Base-by-base conservation (phyloP, 306 rosid genomes). In the Cicer cuneatum region DNA sequence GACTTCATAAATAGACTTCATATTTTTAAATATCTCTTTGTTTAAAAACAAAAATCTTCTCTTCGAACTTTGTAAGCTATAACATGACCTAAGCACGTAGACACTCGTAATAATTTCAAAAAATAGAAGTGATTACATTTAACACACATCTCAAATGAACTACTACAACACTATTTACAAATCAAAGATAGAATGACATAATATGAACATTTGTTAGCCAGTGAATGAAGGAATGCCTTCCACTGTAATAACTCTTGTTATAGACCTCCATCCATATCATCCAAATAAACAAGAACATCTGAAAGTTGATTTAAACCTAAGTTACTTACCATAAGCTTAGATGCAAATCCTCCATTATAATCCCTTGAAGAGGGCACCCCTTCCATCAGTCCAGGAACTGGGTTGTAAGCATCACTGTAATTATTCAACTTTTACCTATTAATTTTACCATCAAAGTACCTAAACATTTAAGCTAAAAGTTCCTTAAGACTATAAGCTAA, bases 311-410 rank as follows among this genome's bases (percentile, higher is more conserved):
- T 62, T 19, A 16, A 54, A 42, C 38, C 67, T 81, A 56, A 59
- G 65, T 52, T 73, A 74, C 85, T 83, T 24, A 88, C 97, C 98
- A 94, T 91, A 79, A 91, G 98, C 81, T 91, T 94, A 41, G 97
- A 88, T 39, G 97, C 90, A 54, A 94, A 94, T 48, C 98, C 98
- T 77, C 97, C 96, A n/a, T 70, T 78, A 81, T 93, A 93, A 83
- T 91, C 86, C 70, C 88, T 88, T 4, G 98, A 87, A 37, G 98
- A 91, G 67, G 98, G 98, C 73, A 90, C 94, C 37, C 87, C 96
- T 71, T 89, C 89, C 97, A 88, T 93, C 83, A 93, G 76, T 33
- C 98, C 96, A 66, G 97, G 98, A 79, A 91, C 98, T 5, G 98
- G 98, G 86, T 93, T 93, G 78, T 93, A 93, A 78, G 88, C 77